Conservation (phyloP, 352 stramenopile species). For the Pilasporangium apinafurcum region DNA sequence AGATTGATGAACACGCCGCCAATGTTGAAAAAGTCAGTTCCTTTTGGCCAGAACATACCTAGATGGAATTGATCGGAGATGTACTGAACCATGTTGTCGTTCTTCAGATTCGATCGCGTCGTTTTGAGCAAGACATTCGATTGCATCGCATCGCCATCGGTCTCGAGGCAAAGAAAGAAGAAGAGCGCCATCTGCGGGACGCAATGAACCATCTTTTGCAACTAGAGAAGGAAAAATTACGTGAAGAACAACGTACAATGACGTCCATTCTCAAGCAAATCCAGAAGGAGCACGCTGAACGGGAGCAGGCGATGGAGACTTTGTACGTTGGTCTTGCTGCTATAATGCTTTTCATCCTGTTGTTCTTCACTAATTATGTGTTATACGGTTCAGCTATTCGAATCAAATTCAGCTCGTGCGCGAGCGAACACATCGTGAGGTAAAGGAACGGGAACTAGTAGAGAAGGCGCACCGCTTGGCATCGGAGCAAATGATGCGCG, state of each 20-base stretch:
- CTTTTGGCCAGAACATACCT: not conserved
- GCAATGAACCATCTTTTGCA: slow-evolving; percentile 56
- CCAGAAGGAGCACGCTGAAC: slow-evolving; percentile 49
- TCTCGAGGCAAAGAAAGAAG: slow-evolving; percentile 49
- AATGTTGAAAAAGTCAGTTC: slow-evolving; percentile 49
- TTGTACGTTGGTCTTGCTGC: slow-evolving; percentile 22
- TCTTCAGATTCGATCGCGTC: slow-evolving; percentile 42
- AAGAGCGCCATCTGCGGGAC: slow-evolving; percentile 62
- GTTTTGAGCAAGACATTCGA: slow-evolving; percentile 64
- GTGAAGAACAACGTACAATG: slow-evolving; percentile 53
- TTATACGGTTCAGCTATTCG: slow-evolving; percentile 24
- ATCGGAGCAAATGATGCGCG: slow-evolving; percentile 61
- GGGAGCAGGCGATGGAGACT: slow-evolving; percentile 53
- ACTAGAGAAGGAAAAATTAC: slow-evolving; percentile 61
- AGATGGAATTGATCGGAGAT: not conserved
- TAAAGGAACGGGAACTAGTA: slow-evolving; percentile 49
- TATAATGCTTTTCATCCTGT: not conserved
- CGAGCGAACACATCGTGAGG: slow-evolving; percentile 51
- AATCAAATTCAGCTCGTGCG: slow-evolving; percentile 66
- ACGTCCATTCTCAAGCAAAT: slow-evolving; percentile 41
- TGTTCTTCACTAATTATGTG: not conserved
- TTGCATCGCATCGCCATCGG: slow-evolving; percentile 58
- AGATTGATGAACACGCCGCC: slow-evolving; percentile 49
- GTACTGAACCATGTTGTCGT: not conserved
- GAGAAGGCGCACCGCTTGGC: slow-evolving; percentile 64